Percentiles rank a stretch among this genome's conserved stretches.
Evolutionary conservation across 1,284 basidiomycete species (phyloP).

Genomic region (Athelia sp.): DNA sequence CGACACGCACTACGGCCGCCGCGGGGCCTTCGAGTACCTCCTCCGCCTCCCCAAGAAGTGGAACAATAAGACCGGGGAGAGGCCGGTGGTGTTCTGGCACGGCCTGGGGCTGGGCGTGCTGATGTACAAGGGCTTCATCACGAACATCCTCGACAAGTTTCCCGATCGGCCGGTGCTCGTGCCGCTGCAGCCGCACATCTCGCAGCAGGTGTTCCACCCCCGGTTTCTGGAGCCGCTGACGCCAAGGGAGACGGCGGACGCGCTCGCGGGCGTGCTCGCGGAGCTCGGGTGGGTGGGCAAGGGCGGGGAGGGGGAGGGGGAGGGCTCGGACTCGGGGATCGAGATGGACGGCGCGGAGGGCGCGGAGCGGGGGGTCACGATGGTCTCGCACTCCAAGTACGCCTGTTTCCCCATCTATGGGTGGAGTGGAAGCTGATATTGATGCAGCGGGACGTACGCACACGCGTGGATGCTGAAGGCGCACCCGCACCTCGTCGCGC

Average conservation of each 20-base stretch:
- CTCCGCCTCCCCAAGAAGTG: conserved; percentile 59
- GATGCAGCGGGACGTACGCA: conserved; percentile 61
- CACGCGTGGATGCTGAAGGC: conserved; percentile 86
- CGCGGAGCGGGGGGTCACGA: conserved; percentile 49
- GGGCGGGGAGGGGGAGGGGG: conserved; percentile 12
- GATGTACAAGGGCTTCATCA: conserved; percentile 56
- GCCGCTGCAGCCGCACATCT: conserved; percentile 79
- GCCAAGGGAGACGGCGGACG: conserved; percentile 52
- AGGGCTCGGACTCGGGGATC: background rate
- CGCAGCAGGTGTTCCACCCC: conserved; percentile 78
- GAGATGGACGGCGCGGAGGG: too few species aligned
- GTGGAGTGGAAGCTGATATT: conserved; percentile 5
- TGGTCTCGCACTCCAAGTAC: conserved; percentile 87
- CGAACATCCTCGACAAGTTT: conserved; percentile 45
- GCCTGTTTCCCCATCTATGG: conserved; percentile 18
- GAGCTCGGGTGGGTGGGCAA: conserved; percentile 62
- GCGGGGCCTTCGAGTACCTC: conserved; percentile 74
- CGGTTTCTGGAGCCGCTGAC: conserved; percentile 68
- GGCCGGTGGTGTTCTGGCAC: conserved; percentile 82
- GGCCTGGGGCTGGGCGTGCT: conserved; percentile 80
- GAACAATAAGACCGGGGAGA: conserved; percentile 39
- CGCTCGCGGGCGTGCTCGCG: conserved; percentile 55
- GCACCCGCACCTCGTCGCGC: conserved; percentile 59
- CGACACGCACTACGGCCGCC: conserved; percentile 42
- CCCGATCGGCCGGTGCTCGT: conserved; percentile 74